phyloP scores from a whole-genome alignment of 2,329 filamentous ascomycete species.

The Coniella lustricola region DNA sequence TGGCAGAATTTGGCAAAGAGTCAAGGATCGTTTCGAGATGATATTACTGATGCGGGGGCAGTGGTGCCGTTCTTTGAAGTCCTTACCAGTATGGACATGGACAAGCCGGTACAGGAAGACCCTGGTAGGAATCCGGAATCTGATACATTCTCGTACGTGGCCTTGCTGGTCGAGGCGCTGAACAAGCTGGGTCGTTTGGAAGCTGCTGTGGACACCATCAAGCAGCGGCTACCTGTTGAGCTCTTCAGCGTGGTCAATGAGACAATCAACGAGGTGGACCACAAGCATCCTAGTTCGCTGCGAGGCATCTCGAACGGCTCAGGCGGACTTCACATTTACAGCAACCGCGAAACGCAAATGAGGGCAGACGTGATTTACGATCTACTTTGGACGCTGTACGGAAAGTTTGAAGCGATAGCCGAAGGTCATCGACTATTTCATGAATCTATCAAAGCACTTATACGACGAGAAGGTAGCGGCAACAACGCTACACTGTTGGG shows the following conservation, averaged over 20 bases:
- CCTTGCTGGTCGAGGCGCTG: slow-evolving; percentile 77
- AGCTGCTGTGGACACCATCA: slow-evolving; percentile 79
- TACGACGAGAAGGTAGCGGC: slow-evolving; percentile 68
- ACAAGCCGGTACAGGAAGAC: slow-evolving; percentile 67
- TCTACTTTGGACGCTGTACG: slow-evolving; percentile 84
- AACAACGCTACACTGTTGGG: slow-evolving; percentile 63
- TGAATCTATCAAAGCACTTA: slow-evolving; percentile 81
- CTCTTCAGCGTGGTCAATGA: slow-evolving; percentile 91
- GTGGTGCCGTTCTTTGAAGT: slow-evolving; percentile 51
- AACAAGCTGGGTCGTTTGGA: slow-evolving; percentile 86
- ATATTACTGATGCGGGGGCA: slow-evolving; percentile 37
- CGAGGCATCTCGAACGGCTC: slow-evolving; percentile 47
- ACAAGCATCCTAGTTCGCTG: slow-evolving; percentile 80
- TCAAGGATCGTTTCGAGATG: slow-evolving; percentile 46
- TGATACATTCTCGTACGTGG: slow-evolving; percentile 91
- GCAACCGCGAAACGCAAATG: slow-evolving; percentile 65
- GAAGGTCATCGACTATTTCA: slow-evolving; percentile 92
- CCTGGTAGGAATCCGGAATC: slow-evolving; percentile 88
- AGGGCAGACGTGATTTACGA: slow-evolving; percentile 83
- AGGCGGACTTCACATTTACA: slow-evolving; percentile 55
- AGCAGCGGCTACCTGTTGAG: slow-evolving; percentile 88
- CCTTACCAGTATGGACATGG: slow-evolving; percentile 54
- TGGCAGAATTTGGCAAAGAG: slow-evolving; percentile 79
- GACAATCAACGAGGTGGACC: slow-evolving; percentile 88
- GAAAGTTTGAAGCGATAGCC: slow-evolving; percentile 94